Percentiles rank a stretch among this genome's conserved stretches.
phyloP scores from a whole-genome alignment of 2,329 filamentous ascomycete species.

The Aureobasidium mangrovei region DNA sequence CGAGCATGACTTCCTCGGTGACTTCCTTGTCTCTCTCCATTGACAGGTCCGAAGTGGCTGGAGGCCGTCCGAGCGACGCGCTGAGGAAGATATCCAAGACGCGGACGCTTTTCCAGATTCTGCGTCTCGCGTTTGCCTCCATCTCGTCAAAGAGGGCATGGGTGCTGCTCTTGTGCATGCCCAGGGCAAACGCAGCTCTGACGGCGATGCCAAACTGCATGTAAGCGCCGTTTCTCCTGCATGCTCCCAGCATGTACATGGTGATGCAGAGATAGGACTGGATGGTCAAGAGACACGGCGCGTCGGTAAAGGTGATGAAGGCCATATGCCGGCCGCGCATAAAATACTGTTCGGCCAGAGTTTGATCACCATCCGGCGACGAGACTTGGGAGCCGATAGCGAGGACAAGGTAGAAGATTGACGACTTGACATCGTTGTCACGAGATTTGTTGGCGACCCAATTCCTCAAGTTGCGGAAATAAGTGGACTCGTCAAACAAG shows the following conservation, averaged over 20 bases:
- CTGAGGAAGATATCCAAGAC: constrained; percentile 46
- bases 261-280: constrained; percentile 45
- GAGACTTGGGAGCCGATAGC: constrained; percentile 41
- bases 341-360: constrained; percentile 41
- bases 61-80: constrained; percentile 43
- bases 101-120: constrained; percentile 46
- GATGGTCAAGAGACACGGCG: constrained; percentile 42
- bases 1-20: constrained; percentile 13
- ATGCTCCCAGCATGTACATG: constrained; percentile 44
- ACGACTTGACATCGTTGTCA: constrained; percentile 34
- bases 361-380: constrained; percentile 22
- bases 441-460: constrained; percentile 12
- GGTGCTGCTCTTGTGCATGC: constrained; percentile 32
- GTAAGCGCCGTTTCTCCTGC: constrained; percentile 45
- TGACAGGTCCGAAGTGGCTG: constrained; percentile 45
- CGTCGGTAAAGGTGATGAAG: constrained; percentile 39
- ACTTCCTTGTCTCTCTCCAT: constrained; percentile 26
- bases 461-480: neutral
- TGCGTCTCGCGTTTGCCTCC: constrained; percentile 21
- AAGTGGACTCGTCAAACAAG: constrained; percentile 32
- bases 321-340: constrained; percentile 37
- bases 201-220: constrained; percentile 45
- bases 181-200: constrained; percentile 44
- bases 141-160: constrained; percentile 10
- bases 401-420: constrained; percentile 44